Conservation (phyloP, 2,329 filamentous ascomycete genomes). For the Alternaria brassicicola region DNA sequence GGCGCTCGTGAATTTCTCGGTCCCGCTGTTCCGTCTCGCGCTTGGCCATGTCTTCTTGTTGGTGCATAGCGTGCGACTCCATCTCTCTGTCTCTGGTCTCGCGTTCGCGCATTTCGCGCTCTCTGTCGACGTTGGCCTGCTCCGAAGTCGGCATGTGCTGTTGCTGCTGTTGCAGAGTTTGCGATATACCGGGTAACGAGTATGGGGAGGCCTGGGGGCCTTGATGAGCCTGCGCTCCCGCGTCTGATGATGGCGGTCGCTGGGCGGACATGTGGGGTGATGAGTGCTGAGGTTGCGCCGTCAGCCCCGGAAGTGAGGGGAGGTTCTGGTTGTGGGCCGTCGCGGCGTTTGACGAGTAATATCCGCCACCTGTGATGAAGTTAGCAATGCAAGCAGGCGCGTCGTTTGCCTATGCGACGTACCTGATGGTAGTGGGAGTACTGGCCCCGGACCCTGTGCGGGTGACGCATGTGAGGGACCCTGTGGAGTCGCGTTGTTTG, state of each 20-base stretch:
- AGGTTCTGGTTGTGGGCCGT: conserved; percentile 51
- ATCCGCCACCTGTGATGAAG: conserved; percentile 40
- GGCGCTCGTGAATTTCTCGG: conserved; percentile 60
- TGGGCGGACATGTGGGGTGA: conserved; percentile 47
- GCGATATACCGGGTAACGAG: conserved; percentile 53
- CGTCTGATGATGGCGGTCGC: conserved; percentile 45
- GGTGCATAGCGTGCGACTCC: conserved; percentile 52
- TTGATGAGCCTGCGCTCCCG: conserved; percentile 44
- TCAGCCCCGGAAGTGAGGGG: conserved; percentile 53
- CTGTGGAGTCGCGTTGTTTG: conserved; percentile 43
- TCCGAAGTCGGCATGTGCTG: conserved; percentile 47
- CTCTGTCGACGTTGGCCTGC: conserved; percentile 49
- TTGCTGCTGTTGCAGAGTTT: conserved; percentile 48
- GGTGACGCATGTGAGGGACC: conserved; percentile 44
- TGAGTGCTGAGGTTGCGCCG: conserved; percentile 52
- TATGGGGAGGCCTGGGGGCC: conserved; percentile 49
- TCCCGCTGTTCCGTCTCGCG: conserved; percentile 58
- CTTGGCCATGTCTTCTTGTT: conserved; percentile 63
- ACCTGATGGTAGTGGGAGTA: conserved; percentile 51
- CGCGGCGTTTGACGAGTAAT: conserved; percentile 49
- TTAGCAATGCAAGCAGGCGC: conserved; percentile 24
- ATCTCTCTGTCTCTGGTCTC: conserved; percentile 58
- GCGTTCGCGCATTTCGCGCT: conserved; percentile 55
- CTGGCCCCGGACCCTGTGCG: conserved; percentile 44
- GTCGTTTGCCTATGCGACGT: conserved; percentile 23